Evolutionary conservation across 805 yeast species (phyloP), one percentile per base, ranked within the genome.

Genomic region (Cyberlindnera xylosilytica): DNA sequence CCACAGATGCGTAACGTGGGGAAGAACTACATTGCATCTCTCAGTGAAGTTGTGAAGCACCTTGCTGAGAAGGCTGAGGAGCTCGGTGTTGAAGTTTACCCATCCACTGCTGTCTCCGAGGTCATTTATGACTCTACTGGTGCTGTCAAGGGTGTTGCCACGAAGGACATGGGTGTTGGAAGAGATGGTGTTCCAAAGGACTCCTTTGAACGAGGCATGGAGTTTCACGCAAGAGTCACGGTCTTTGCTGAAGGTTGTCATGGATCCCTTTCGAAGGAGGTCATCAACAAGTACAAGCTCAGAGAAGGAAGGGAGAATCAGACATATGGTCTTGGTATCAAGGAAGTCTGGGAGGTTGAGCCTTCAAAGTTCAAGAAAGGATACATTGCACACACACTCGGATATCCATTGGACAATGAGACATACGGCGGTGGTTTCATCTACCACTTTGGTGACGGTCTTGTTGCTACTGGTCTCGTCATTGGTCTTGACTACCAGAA

Each of bases 201-300:
- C 50, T 71, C 78, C n/a, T 93, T 87, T 63, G 97, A 93, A 64
- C 76, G 96, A 51, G 99, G 99, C 20, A 87, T 93, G 97, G 98
- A 88, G 64, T 93, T 93, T 64, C 93, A 83, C 53, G 87, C 99
- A 4, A 78, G 93, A 54, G 72, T 83, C 46, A 90, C 97, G 0
- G 84, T 93, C 15, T 73, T 93, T 24, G 96, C 96, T 5, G 99
- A 93, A 66, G 99, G 99, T n/a, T 93, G 99, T 61, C 98, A 90
- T 64, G 99, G 99, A 0, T 89, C 97, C 1, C 69, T 93, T 41
- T 73, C 90, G 11, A 91, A 93, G 61, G 77, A 84, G 58, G 82
- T 79, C 0, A 83, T 91, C 40, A 68, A 73, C 41, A 78, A 81
- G 54, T 91, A 66, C 64, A 71, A 81, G 33, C 67, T 93, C 46